Evolutionary conservation across 345 rosid genomes (phyloP).

Genomic region (Populus davidiana): DNA sequence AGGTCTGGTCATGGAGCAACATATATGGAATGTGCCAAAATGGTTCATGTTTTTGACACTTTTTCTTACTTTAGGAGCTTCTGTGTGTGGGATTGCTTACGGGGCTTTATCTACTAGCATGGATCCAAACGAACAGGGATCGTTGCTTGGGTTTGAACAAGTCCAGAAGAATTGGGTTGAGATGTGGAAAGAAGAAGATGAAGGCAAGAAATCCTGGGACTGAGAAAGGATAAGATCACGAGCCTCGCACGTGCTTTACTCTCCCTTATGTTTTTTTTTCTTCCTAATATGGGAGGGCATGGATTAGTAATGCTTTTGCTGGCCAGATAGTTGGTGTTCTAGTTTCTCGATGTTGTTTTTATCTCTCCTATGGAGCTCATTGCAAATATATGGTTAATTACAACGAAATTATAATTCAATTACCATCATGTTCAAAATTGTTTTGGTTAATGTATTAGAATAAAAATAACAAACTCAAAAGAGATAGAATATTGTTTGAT

Average conservation of each 20-base stretch:
- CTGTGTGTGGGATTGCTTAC: slow-evolving; percentile 69
- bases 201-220: neutral
- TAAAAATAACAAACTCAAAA: too few species aligned
- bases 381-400: neutral
- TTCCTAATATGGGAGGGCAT: neutral
- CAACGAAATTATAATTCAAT: too few species aligned
- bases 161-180: slow-evolving; percentile 68
- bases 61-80: slow-evolving; percentile 56
- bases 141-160: slow-evolving; percentile 65
- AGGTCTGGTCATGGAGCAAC: slow-evolving; percentile 41
- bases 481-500: too few species aligned
- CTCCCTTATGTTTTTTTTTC: neutral
- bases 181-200: slow-evolving; percentile 68
- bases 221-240: neutral
- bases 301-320: too few species aligned
- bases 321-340: too few species aligned
- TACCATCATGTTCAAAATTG: too few species aligned
- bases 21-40: slow-evolving; percentile 52
- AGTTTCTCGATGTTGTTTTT: too few species aligned
- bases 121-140: slow-evolving; percentile 58
- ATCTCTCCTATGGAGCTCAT: neutral
- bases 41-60: slow-evolving; percentile 58
- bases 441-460: too few species aligned
- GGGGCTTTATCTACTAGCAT: slow-evolving; percentile 73
- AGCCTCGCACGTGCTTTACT: neutral